Conservation (phyloP, 768 basidiomycete species). For the Leccinum broughii region DNA sequence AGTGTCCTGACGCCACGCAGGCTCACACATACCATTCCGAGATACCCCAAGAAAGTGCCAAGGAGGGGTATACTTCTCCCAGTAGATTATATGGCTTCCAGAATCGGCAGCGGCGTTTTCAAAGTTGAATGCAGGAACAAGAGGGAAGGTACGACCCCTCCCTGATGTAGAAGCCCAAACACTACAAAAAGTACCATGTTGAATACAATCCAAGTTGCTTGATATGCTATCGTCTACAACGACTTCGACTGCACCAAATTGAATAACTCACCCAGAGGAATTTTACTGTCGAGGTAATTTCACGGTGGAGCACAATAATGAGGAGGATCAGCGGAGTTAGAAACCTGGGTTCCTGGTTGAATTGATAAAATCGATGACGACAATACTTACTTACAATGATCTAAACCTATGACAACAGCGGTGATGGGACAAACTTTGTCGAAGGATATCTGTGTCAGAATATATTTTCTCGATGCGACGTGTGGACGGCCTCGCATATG, state of each 20-base stretch:
- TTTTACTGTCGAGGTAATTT: constrained; percentile 26
- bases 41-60: constrained; percentile 35
- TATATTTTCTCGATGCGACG: constrained; percentile 5
- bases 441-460: constrained; percentile 16
- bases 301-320: constrained; percentile 32
- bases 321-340: constrained; percentile 38
- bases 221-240: not conserved
- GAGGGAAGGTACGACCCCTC: constrained; percentile 40
- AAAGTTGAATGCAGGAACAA: constrained; percentile 33
- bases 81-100: constrained; percentile 31
- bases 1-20: not conserved
- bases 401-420: constrained; percentile 26
- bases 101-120: constrained; percentile 1
- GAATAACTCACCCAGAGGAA: constrained; percentile 29
- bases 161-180: constrained; percentile 42
- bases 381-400: constrained; percentile 16
- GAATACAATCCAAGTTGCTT: constrained; percentile 32
- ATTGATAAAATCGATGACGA: constrained; percentile 34
- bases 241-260: not conserved
- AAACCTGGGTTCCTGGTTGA: constrained; percentile 42
- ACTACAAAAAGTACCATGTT: constrained; percentile 32
- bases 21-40: constrained; percentile 13
- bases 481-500: constrained; percentile 2
- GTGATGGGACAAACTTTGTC: constrained; percentile 14
- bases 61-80: constrained; percentile 44